Base-by-base conservation (phyloP, 768 basidiomycete species). In the Mycena galopus region DNA sequence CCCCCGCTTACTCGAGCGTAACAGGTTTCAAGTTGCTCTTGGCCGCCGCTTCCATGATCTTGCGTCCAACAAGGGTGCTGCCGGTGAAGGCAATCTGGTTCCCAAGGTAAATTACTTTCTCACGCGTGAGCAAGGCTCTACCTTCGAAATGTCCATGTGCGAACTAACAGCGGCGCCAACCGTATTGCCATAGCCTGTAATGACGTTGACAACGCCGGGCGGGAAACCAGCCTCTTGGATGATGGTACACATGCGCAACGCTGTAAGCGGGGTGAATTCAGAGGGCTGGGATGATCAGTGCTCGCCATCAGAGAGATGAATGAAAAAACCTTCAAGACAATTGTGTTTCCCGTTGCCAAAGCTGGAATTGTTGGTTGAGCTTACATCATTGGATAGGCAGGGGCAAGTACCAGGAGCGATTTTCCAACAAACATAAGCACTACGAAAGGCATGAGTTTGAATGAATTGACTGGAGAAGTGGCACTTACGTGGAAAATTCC, bases 191-290 rank as follows among this genome's bases (percentile, higher is more conserved):
- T 91, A 91, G 21, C 94, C 95, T 0, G 87, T 88, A 51, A 96
- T 79, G 72, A 94, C 82, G 81, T 96, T 96, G 73, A 96, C 86
- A 39, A 92, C 92, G 67, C 96, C 94, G 1, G 90, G 85, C 7
- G 94, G 94, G 82, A 94, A 91, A 12, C 94, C 94, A 2, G 93
- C 94, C 78, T 95, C 89, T 19, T 87, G 77, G 73, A 91, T 84
- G 61, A 96, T 86, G n/a, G 84, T 80, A 59, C 81, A 81, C 72
- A 91, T 78, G 35, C 85, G 84, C 63, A 95, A 81, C 16, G 93
- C 93, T 8, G 91, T 89, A 39, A 94, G 81, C 14, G 94, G 93
- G 0, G 94, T 94, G 73, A 94, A 85, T 76, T 95, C 94, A 1
- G 94, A 94, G 10, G 94, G 91, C 84, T 39, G 11, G 4, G 9